Conservation (phyloP, 2,329 filamentous ascomycete genomes). For the Trichophaea hybrida region DNA sequence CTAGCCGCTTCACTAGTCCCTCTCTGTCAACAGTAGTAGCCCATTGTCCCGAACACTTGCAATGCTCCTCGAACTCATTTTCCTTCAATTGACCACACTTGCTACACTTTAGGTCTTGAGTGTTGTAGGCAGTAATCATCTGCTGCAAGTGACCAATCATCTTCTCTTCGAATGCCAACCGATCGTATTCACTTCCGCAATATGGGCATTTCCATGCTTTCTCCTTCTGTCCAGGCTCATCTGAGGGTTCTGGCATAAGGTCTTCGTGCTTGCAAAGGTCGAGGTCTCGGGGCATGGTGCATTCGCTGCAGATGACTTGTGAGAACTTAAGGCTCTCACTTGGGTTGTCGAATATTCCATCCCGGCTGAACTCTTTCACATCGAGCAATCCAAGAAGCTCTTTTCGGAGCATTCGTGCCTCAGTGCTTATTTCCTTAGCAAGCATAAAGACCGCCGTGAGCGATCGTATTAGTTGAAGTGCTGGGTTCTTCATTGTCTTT, state of each 20-base stretch:
- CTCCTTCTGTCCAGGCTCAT: slow-evolving; percentile 22
- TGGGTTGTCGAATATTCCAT: slow-evolving; percentile 79
- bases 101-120: slow-evolving; percentile 74
- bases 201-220: slow-evolving; percentile 55
- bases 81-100: slow-evolving; percentile 58
- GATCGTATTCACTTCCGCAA: slow-evolving; percentile 61
- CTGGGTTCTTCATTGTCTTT: slow-evolving; percentile 48
- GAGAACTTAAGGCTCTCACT: slow-evolving; percentile 55
- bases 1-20: slow-evolving; percentile 50
- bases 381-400: slow-evolving; percentile 84
- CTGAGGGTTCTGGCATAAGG: slow-evolving; percentile 44
- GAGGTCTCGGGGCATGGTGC: slow-evolving; percentile 74
- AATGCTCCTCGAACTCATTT: slow-evolving; percentile 96
- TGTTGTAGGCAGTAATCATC: slow-evolving; percentile 63
- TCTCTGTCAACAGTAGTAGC: slow-evolving; percentile 52
- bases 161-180: slow-evolving; percentile 69
- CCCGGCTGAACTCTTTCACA: slow-evolving; percentile 79
- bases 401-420: slow-evolving; percentile 75
- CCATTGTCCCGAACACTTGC: slow-evolving; percentile 83
- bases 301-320: slow-evolving; percentile 76
- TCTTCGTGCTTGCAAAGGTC: slow-evolving; percentile 86
- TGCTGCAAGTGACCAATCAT: slow-evolving; percentile 64
- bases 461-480: slow-evolving; percentile 79
- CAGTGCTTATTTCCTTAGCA: slow-evolving; percentile 78
- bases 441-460: slow-evolving; percentile 85